These are phyloP conservation scores for Gymnopilus junonius DNA, from an alignment of 768 basidiomycete genomes.

Conservation along the genomic window DNA sequence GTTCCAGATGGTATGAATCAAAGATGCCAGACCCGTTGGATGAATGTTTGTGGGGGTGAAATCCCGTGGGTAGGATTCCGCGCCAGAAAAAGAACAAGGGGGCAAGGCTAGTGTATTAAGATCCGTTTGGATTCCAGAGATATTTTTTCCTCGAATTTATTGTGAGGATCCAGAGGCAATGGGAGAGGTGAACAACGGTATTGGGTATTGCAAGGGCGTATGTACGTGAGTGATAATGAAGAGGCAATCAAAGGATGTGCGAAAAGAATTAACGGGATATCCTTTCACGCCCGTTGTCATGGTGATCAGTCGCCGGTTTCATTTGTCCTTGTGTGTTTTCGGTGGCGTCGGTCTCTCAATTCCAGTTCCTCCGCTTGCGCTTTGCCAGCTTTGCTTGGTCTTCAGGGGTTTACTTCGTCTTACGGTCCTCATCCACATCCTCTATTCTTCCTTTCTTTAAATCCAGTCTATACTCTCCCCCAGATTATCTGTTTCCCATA, in stretches of 20 bases:
- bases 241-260: neutral
- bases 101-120: no score
- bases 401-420: no score
- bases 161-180: neutral
- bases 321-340: constrained; percentile 1
- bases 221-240: neutral
- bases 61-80: neutral
- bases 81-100: neutral
- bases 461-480: no score
- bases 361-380: neutral
- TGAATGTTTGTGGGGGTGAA: neutral
- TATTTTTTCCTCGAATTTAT: neutral
- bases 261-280: neutral
- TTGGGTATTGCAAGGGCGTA: neutral
- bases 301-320: neutral
- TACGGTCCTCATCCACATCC: no score
- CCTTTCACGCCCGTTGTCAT: neutral
- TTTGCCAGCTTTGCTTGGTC: no score
- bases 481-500: no score
- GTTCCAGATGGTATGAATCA: neutral
- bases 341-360: constrained; percentile 1
- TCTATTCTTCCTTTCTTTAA: no score
- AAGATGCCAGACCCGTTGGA: neutral
- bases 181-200: neutral
- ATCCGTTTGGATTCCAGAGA: neutral